These are phyloP conservation scores for Colletotrichum noveboracense DNA, from an alignment of 2,329 filamentous ascomycete genomes.

Conservation along the genomic window DNA sequence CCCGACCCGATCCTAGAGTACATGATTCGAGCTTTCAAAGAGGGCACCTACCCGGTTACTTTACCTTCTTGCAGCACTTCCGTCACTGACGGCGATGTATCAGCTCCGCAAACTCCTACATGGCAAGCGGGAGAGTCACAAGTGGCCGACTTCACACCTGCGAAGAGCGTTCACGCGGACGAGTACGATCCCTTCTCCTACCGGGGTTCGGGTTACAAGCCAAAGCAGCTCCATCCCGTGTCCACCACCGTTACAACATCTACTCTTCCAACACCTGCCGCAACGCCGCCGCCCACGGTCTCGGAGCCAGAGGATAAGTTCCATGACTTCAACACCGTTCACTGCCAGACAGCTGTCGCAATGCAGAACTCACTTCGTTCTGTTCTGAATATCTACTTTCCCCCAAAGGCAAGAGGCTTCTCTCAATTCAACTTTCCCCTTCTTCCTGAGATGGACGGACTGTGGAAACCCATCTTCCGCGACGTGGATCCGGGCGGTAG, in stretches of 20 bases:
- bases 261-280: slow-evolving; percentile 46
- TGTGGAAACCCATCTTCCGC: slow-evolving; percentile 60
- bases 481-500: slow-evolving; percentile 34
- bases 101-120: background rate
- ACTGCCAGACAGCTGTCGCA: slow-evolving; percentile 52
- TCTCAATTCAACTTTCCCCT: slow-evolving; percentile 53
- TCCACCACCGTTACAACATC: slow-evolving; percentile 27
- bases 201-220: background rate
- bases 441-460: slow-evolving; percentile 51
- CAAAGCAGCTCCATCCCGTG: background rate
- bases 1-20: slow-evolving; percentile 48
- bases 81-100: slow-evolving; percentile 2
- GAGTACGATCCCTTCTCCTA: slow-evolving; percentile 57
- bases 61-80: background rate
- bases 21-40: slow-evolving; percentile 51
- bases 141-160: background rate
- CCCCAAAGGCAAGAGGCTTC: slow-evolving; percentile 50
- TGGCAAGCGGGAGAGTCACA: background rate
- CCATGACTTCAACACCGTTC: slow-evolving; percentile 46
- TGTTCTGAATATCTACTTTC: slow-evolving; percentile 56
- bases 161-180: slow-evolving; percentile 24
- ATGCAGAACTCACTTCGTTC: slow-evolving; percentile 64
- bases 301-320: slow-evolving; percentile 42
- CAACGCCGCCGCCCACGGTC: slow-evolving; percentile 44
- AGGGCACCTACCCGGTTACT: slow-evolving; percentile 37